Evolutionary conservation across 2,329 filamentous ascomycete genomes (phyloP).

Genomic region (Colletotrichum tropicale): DNA sequence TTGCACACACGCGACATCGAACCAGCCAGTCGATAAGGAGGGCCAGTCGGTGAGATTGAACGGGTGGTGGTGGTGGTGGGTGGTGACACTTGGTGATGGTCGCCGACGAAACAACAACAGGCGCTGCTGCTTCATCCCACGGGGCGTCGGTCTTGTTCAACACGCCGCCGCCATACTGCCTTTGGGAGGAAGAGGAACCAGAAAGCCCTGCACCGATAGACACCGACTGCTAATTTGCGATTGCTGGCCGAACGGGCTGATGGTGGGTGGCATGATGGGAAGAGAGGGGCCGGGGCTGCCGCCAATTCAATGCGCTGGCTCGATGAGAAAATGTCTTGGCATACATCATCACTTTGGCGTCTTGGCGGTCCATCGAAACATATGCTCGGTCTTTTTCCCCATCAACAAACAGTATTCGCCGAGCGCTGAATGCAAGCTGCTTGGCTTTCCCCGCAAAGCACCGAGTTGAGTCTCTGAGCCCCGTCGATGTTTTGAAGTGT

Average conservation of each 20-base stretch:
- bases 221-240: neutral
- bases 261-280: neutral
- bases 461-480: neutral
- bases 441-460: neutral
- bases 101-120: neutral
- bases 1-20: neutral
- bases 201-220: neutral
- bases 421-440: neutral
- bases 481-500: neutral
- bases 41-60: neutral
- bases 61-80: neutral
- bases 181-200: neutral
- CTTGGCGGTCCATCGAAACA: neutral
- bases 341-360: conserved; percentile 2
- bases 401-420: neutral
- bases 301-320: neutral
- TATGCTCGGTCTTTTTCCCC: neutral
- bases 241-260: neutral
- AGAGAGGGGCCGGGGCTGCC: conserved; percentile 3
- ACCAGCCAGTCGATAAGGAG: neutral
- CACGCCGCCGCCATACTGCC: neutral
- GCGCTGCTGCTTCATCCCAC: neutral
- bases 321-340: conserved; percentile 2
- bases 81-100: neutral
- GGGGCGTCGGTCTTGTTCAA: conserved; percentile 1